Percentiles rank a stretch among this genome's conserved stretches.
Conservation (phyloP, 1,139 yeast species). For the Debaryomyces sp. region DNA sequence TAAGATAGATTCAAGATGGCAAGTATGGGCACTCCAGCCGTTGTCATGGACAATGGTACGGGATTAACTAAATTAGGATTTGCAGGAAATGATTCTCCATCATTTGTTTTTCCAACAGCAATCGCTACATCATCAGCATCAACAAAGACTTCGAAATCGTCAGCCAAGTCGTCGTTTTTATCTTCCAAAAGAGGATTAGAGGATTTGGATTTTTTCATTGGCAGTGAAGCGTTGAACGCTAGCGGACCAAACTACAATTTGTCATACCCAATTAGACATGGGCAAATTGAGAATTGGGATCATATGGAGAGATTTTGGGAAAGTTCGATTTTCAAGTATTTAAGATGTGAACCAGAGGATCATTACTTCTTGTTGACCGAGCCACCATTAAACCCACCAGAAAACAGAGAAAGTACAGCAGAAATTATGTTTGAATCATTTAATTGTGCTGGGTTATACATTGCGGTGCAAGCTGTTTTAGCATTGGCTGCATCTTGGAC, state of each 20-base stretch:
- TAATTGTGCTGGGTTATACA: slow-evolving; percentile 97
- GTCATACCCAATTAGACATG: slow-evolving; percentile 92
- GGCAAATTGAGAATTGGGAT: slow-evolving; percentile 99
- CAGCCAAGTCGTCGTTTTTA: slow-evolving; percentile 50
- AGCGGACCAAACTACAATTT: slow-evolving; percentile 90
- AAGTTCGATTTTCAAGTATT: slow-evolving; percentile 90
- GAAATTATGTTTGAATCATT: slow-evolving; percentile 98
- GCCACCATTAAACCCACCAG: slow-evolving; percentile 98
- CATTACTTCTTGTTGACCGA: slow-evolving; percentile 94
- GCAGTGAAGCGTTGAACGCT: slow-evolving; percentile 91
- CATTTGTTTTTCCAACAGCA: slow-evolving; percentile 96
- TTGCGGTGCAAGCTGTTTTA: slow-evolving; percentile 97
- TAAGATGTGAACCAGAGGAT: slow-evolving; percentile 98
- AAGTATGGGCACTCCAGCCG: slow-evolving; percentile 81
- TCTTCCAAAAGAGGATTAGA: slow-evolving; percentile 87
- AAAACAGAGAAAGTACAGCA: slow-evolving; percentile 96
- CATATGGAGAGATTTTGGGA: slow-evolving; percentile 99
- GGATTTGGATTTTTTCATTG: slow-evolving; percentile 92
- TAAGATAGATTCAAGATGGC: slow-evolving; percentile 40
- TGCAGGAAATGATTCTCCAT: slow-evolving; percentile 98
- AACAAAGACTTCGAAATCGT: slow-evolving; percentile 34
- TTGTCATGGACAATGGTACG: slow-evolving; percentile 98
- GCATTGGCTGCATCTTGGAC: slow-evolving; percentile 99
- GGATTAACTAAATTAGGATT: slow-evolving; percentile 97
- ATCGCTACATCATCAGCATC: slow-evolving; percentile 74